Conservation (phyloP, 495 filamentous ascomycete genomes). For the Venustampulla echinocandica region DNA sequence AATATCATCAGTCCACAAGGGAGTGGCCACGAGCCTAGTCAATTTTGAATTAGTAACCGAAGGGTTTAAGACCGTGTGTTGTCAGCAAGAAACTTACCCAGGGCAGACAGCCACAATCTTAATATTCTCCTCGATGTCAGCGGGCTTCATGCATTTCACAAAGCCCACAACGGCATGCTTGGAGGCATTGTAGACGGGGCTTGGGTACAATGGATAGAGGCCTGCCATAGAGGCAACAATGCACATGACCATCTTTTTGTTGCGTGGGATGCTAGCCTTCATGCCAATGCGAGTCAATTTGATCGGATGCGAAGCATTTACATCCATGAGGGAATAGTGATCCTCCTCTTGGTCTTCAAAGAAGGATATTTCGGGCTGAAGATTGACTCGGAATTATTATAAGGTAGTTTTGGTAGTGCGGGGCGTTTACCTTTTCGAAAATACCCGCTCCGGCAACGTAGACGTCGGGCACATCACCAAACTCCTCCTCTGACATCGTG, state of each 20-base stretch:
- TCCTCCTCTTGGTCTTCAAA: slow-evolving; percentile 27
- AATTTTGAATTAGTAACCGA: neutral
- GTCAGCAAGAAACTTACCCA: neutral
- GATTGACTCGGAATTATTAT: too few relatives aligned
- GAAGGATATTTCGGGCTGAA: too few relatives aligned
- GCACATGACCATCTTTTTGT: slow-evolving; percentile 27
- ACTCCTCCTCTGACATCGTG: slow-evolving; percentile 22
- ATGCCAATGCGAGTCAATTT: slow-evolving; percentile 32
- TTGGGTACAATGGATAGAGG: neutral
- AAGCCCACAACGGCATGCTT: slow-evolving; percentile 33
- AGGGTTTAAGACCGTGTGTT: too few relatives aligned
- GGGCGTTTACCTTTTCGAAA: slow-evolving; percentile 26
- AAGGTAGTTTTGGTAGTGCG: neutral
- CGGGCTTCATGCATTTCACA: slow-evolving; percentile 24
- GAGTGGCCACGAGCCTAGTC: slow-evolving; percentile 19
- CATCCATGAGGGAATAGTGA: slow-evolving; percentile 20
- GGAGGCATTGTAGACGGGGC: slow-evolving; percentile 28
- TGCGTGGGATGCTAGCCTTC: slow-evolving; percentile 20
- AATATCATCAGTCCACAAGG: slow-evolving; percentile 19
- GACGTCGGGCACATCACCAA: slow-evolving; percentile 27
- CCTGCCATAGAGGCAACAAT: slow-evolving; percentile 25
- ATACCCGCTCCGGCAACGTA: slow-evolving; percentile 28
- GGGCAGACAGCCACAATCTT: slow-evolving; percentile 5
- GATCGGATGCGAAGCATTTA: slow-evolving; percentile 28
- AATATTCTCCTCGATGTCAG: slow-evolving; percentile 22